phyloP scores from a whole-genome alignment of 257 asterid species.

The Solanum rostratum region DNA sequence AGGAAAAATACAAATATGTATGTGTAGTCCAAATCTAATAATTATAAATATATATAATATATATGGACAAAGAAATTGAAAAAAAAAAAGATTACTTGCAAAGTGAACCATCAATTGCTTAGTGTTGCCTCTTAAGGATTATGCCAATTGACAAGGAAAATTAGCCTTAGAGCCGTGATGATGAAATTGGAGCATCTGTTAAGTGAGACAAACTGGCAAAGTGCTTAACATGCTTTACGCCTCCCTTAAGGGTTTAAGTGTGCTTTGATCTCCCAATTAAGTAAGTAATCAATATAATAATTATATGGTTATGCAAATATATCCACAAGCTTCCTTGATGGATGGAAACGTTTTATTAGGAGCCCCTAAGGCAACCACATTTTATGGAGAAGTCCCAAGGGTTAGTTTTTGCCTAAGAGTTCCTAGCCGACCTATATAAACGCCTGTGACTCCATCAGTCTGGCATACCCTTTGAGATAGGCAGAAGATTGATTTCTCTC shows the following conservation, averaged over 20 bases:
- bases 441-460: background rate
- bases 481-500: background rate
- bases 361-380: background rate
- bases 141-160: background rate
- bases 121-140: background rate
- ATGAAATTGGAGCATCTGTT: background rate
- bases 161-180: background rate
- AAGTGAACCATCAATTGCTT: background rate
- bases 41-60: background rate
- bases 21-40: background rate
- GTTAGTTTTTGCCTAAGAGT: background rate
- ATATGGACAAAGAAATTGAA: background rate
- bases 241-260: background rate
- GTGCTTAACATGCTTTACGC: background rate
- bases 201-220: background rate
- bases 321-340: background rate
- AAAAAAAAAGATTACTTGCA: background rate
- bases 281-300: background rate
- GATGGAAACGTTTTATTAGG: background rate
- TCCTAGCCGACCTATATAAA: background rate
- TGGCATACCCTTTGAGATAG: background rate
- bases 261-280: background rate
- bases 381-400: background rate
- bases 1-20: background rate
- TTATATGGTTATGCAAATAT: background rate